Conservation (phyloP, 1,284 basidiomycete species). For the Trichosporon asahii region DNA sequence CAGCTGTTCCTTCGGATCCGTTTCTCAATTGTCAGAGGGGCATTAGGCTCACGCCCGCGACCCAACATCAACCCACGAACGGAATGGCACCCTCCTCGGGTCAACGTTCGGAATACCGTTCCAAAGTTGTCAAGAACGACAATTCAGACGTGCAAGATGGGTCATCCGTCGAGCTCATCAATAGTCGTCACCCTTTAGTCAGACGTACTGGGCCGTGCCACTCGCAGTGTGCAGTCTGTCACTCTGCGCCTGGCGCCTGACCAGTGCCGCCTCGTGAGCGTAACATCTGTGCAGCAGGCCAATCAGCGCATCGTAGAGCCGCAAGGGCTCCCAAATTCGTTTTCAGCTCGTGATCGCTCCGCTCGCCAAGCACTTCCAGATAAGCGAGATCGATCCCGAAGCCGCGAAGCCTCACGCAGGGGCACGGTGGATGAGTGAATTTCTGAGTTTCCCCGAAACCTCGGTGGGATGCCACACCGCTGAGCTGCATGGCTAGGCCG, state of each 20-base stretch:
- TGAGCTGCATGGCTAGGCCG: background rate
- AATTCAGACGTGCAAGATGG: too few relatives aligned
- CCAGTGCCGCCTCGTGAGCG: too few relatives aligned
- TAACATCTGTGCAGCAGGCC: background rate
- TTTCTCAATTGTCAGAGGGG: background rate
- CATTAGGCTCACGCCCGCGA: background rate
- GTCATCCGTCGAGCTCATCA: background rate
- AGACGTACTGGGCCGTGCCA: background rate
- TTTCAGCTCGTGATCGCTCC: background rate
- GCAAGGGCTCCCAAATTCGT: background rate
- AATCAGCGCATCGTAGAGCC: background rate
- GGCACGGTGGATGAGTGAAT: background rate
- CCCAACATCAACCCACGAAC: background rate
- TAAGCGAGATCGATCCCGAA: background rate
- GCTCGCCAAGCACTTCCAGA: background rate
- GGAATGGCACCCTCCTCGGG: background rate
- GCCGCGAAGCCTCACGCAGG: background rate
- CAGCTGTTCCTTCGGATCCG: too few relatives aligned
- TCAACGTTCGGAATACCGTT: too few relatives aligned
- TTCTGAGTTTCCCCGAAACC: background rate
- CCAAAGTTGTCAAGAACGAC: too few relatives aligned
- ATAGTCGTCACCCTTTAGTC: background rate
- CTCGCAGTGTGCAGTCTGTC: background rate
- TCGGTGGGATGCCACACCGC: background rate
- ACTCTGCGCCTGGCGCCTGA: background rate